phyloP scores from a whole-genome alignment of 345 rosid species.

The Arabidopsis suecica region DNA sequence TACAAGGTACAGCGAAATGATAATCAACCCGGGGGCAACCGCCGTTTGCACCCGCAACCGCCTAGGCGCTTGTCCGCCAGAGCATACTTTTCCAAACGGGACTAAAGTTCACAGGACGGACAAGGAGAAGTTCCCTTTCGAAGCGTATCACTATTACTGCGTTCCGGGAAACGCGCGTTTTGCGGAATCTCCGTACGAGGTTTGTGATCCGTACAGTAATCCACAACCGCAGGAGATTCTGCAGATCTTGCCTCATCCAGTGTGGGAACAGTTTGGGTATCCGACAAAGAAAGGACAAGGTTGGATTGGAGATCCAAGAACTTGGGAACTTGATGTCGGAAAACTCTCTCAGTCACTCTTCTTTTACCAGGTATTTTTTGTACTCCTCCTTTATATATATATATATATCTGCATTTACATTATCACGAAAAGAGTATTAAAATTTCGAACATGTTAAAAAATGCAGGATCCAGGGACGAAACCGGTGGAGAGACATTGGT shows the following conservation, averaged over 20 bases:
- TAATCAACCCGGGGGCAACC: conserved; percentile 48
- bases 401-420: background rate
- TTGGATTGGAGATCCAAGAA: conserved; percentile 58
- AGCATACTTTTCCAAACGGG: conserved; percentile 49
- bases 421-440: background rate
- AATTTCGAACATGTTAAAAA: background rate
- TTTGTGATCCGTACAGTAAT: conserved; percentile 60
- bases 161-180: conserved; percentile 56
- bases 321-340: conserved; percentile 63
- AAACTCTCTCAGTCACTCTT: conserved; percentile 52
- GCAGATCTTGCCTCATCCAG: conserved; percentile 57
- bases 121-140: conserved; percentile 43
- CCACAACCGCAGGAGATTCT: conserved; percentile 63
- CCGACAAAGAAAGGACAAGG: conserved; percentile 56
- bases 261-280: conserved; percentile 59
- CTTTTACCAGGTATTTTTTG: conserved; percentile 51
- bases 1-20: conserved; percentile 56
- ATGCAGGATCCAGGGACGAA: conserved; percentile 52
- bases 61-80: conserved; percentile 52
- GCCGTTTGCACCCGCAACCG: conserved; percentile 47
- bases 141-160: conserved; percentile 56
- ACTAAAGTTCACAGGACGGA: conserved; percentile 48
- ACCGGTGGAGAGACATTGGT: conserved; percentile 54
- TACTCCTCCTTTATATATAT: background rate
- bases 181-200: conserved; percentile 46